A percentile compares a stretch with the other conserved stretches of the same genome.
These are phyloP conservation scores for Exophiala xenobiotica DNA, from an alignment of 2,329 filamentous ascomycete species.

Conservation along the genomic window DNA sequence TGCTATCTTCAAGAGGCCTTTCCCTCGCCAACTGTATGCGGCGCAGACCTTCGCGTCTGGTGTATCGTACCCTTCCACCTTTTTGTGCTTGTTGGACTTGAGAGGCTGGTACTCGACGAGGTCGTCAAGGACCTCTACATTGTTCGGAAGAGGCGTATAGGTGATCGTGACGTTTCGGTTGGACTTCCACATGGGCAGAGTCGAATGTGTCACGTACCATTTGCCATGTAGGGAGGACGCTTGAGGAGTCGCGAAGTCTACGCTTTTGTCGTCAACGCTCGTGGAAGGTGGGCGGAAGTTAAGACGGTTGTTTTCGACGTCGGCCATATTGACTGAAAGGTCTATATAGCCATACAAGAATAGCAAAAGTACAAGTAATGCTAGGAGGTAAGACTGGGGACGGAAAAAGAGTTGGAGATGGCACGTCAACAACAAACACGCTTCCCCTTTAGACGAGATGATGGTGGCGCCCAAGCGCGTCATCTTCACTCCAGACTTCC, in stretches of 20 bases:
- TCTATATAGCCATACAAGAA: no score
- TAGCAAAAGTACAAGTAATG: no score
- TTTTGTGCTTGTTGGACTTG: constrained; percentile 53
- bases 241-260: constrained; percentile 42
- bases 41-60: constrained; percentile 35
- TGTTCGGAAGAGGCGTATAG: constrained; percentile 58
- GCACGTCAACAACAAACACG: no score
- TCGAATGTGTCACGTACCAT: constrained; percentile 74
- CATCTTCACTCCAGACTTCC: no score
- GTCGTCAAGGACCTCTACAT: constrained; percentile 62
- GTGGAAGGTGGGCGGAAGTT: constrained; percentile 29
- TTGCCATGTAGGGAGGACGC: constrained; percentile 63
- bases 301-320: no score
- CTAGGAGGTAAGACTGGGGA: no score
- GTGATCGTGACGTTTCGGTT: constrained; percentile 78
- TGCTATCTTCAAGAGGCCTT: constrained; percentile 70
- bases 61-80: constrained; percentile 65
- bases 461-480: no score
- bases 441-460: no score
- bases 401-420: no score
- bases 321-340: no score
- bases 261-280: constrained; percentile 1
- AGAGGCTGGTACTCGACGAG: constrained; percentile 67
- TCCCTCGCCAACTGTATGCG: constrained; percentile 76
- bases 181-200: constrained; percentile 75